Evolutionary conservation across 768 basidiomycete species (phyloP).

Genomic region (Exsudoporus frostii): DNA sequence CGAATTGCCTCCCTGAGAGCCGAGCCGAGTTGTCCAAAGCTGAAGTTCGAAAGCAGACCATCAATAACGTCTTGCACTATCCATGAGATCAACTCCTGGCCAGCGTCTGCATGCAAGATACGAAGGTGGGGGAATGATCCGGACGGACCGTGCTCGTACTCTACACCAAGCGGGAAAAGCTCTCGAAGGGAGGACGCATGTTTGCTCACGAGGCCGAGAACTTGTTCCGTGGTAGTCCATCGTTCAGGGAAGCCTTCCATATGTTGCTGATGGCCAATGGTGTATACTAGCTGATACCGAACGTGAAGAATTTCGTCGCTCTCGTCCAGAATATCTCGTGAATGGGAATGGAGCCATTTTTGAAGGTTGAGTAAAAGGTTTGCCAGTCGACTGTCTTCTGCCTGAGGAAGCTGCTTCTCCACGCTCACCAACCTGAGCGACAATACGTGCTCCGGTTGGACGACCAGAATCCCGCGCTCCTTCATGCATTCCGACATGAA

Average conservation of each 20-base stretch:
- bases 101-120: conserved; percentile 13
- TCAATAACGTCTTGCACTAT: conserved; percentile 18
- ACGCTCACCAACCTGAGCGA: conserved; percentile 49
- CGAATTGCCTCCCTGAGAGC: conserved; percentile 8
- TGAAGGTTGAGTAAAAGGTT: conserved; percentile 27
- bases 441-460: conserved; percentile 53
- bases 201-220: conserved; percentile 26
- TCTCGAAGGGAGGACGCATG: conserved; percentile 11
- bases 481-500: conserved; percentile 39
- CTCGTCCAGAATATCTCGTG: conserved; percentile 32
- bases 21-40: conserved; percentile 8
- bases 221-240: conserved; percentile 33
- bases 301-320: conserved; percentile 34
- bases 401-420: conserved; percentile 29
- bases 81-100: conserved; percentile 8
- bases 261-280: conserved; percentile 28
- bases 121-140: conserved; percentile 27
- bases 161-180: conserved; percentile 10
- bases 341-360: conserved; percentile 20
- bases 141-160: conserved; percentile 8
- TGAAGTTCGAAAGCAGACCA: conserved; percentile 11
- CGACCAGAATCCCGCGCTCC: conserved; percentile 42
- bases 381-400: background rate
- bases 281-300: conserved; percentile 37
- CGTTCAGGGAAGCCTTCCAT: conserved; percentile 33